phyloP scores from a whole-genome alignment of 2,329 filamentous ascomycete species.

The Didymella sp. region DNA sequence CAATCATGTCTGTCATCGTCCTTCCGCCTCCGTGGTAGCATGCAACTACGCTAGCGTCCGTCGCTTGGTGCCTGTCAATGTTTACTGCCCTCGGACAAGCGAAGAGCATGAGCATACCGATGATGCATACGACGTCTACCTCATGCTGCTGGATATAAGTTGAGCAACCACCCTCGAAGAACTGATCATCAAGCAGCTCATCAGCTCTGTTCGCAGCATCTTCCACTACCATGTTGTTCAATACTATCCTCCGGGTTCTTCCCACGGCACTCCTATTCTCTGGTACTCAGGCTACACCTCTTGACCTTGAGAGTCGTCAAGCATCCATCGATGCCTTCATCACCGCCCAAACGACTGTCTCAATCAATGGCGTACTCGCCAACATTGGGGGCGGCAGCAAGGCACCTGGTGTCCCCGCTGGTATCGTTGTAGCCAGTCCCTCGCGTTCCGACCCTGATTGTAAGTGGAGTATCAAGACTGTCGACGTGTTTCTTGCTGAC shows the following conservation, averaged over 20 bases:
- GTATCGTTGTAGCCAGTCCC: conserved; percentile 64
- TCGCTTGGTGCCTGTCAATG: conserved; percentile 17
- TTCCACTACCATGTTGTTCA: conserved; percentile 25
- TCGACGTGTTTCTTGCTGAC: background rate
- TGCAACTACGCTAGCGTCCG: conserved; percentile 24
- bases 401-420: conserved; percentile 57
- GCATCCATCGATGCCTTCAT: conserved; percentile 45
- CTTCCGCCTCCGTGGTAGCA: conserved; percentile 21
- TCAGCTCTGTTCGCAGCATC: conserved; percentile 1
- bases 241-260: conserved; percentile 21
- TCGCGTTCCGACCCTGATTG: conserved; percentile 62
- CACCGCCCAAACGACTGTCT: conserved; percentile 54
- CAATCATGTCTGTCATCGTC: conserved; percentile 11
- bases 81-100: conserved; percentile 16
- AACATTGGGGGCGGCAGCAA: conserved; percentile 63
- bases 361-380: conserved; percentile 60
- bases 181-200: conserved; percentile 7
- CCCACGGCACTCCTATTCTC: conserved; percentile 24
- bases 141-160: conserved; percentile 16
- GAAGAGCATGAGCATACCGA: background rate
- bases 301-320: conserved; percentile 20
- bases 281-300: conserved; percentile 17
- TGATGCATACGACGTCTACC: background rate
- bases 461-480: conserved; percentile 29
- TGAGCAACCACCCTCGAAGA: background rate